Conservation (phyloP, 345 rosid species). For the Ceriops tagal region DNA sequence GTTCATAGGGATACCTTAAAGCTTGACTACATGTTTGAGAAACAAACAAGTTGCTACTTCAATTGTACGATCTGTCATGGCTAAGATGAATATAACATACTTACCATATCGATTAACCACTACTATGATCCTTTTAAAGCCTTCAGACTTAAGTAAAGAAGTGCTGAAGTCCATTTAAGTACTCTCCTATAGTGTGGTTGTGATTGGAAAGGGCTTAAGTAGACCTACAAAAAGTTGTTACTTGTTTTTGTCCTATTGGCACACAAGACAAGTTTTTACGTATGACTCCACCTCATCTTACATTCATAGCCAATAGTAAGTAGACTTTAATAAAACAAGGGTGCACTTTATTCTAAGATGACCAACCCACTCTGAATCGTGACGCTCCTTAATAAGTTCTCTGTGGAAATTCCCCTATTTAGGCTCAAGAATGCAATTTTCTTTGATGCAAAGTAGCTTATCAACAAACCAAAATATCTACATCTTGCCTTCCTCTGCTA, state of each 20-base stretch:
- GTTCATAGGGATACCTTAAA: background rate
- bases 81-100: background rate
- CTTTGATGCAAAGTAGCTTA: too few relatives aligned
- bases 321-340: background rate
- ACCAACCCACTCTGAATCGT: background rate
- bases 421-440: too few relatives aligned
- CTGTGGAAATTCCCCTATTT: too few relatives aligned
- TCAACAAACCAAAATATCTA: too few relatives aligned
- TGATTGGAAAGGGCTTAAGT: background rate
- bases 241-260: background rate
- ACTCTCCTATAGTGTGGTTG: background rate
- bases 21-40: background rate
- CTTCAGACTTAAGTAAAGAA: background rate
- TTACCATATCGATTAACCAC: too few relatives aligned
- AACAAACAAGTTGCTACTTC: background rate
- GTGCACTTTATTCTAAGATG: background rate
- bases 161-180: background rate
- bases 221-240: background rate
- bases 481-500: too few relatives aligned
- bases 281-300: background rate
- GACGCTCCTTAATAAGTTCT: background rate
- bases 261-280: background rate
- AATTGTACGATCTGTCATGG: accelerated
- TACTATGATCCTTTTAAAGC: too few relatives aligned
- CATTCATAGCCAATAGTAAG: background rate